Base-by-base conservation (phyloP, 495 filamentous ascomycete genomes). In the Friedmanniomyces endolithicus region DNA sequence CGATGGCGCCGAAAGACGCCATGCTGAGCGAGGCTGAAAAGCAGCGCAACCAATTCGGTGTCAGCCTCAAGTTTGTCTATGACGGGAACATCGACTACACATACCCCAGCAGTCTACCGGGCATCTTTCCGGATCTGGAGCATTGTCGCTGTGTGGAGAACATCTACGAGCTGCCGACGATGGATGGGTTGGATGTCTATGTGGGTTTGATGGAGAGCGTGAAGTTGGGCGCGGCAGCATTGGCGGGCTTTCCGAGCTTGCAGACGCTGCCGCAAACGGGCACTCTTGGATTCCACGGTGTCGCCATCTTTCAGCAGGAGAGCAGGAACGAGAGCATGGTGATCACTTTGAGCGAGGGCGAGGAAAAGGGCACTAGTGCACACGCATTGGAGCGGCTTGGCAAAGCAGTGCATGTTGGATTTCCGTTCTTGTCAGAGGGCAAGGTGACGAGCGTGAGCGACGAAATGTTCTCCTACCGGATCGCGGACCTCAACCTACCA, bases 291-390 rank as follows among this genome's bases (percentile, higher is more conserved):
- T 95, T 92, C 70, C 90, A 95, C 66, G 87, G 87, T 11, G 88
- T 99, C 44, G 88, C 79, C 58, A 86, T 99, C n/a, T 99, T 99
- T 72, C 87, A 94, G 66, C 88, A 94, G 58, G 90, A 96, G 43
- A 95, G 88, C 64, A 83, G 90, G 50, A 96, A 97, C 61, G 87
- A 96, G 73, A 97, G 89, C 64, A 94, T 96, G 86, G 78, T 96
- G 14, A 75, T 97, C 55, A 94, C 85, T 12, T 70, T 97, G 27
- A 68, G 83, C 35, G 84, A 90, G 52, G 77, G 84, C 8, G 88
- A 87, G 50, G 71, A 71, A 56, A 78, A 82, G 20, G 82, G 84
- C 39, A 86, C 76, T 59, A 74, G 83, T 34, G 82, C 85, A 59
- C 65, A 76, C 44, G 88, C 90, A 3, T 88, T 87, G 64, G 66